Base-by-base conservation (phyloP, 768 basidiomycete species). In the Lentinula aciculospora region DNA sequence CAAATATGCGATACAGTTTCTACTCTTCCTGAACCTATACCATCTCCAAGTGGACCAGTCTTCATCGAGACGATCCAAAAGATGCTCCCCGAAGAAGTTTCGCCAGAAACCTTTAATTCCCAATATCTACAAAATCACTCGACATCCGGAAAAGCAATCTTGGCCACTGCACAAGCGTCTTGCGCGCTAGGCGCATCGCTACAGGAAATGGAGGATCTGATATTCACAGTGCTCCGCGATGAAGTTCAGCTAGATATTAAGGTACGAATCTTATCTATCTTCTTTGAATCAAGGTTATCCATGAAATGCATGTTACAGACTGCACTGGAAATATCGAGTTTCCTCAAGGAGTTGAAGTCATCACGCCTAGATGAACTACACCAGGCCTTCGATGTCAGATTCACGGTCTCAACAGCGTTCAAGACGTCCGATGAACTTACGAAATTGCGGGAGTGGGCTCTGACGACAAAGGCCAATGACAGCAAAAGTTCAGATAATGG, bases 111-210 rank as follows among this genome's bases (percentile, higher is more conserved):
- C 0, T 88, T 79, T 73, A 94, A 90, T 65, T 80, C 84, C 17
- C 82, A 89, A 60, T 93, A 86, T 68, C 77, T 93, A 12, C 89
- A 94, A 65, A 74, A 66, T 15, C 79, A 88, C 59, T 72, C 83
- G 0, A 63, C 69, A 0, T 78, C 78, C 9, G 75, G 82, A 0
- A 60, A 68, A 2, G 83, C 84, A 0, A 72, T 89, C 32, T 69
- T 96, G 6, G 86, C 83, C 3, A 76, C 75, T 40, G 92, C 92
- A 5, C 77, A 78, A 64, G 89, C 77, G 1, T 71, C 78, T 13
- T 73, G 67, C 1, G 61, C 67, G 4, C 70, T 92, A 45, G 74
- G 75, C 3, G 68, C 79, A 0, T 74, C 84, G 8, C 62, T 69
- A 36, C 78, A 79, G 4, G 88, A 91, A 62, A 75, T 89, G 5